Evolutionary conservation across 257 asterid species (phyloP).

Genomic region (Lycium barbarum): DNA sequence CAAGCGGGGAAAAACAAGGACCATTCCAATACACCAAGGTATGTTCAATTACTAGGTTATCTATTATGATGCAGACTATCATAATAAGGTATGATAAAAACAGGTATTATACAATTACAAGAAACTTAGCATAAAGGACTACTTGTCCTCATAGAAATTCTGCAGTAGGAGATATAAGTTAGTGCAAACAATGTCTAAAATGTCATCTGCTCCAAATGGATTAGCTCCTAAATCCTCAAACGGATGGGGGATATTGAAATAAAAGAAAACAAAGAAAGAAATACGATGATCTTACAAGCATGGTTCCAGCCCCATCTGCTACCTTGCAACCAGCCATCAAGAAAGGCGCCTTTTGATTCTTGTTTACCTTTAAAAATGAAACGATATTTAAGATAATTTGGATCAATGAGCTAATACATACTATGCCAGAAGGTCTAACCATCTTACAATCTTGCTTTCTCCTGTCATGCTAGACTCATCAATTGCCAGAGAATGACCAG

Average conservation of each 20-base stretch:
- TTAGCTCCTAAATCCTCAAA: slow-evolving; percentile 5
- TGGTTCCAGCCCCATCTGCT: slow-evolving; percentile 94
- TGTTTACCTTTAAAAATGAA: slow-evolving; percentile 60
- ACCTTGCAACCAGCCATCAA: slow-evolving; percentile 99
- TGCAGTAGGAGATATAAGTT: neutral
- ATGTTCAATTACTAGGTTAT: neutral
- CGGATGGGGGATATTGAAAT: neutral
- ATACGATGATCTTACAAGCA: slow-evolving; percentile 65
- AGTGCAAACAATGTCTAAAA: neutral
- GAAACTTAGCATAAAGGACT: neutral
- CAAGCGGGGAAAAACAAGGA: neutral
- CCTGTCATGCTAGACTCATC: slow-evolving; percentile 99
- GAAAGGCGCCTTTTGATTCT: slow-evolving; percentile 83
- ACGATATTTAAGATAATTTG: slow-evolving; percentile 37
- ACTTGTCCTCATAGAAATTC: neutral
- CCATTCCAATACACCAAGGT: neutral
- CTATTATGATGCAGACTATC: neutral
- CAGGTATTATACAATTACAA: neutral
- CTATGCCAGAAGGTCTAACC: slow-evolving; percentile 46
- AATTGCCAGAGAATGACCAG: slow-evolving; percentile 89
- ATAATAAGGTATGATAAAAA: neutral
- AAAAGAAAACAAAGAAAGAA: slow-evolving; percentile 21
- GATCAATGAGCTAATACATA: slow-evolving; percentile 32
- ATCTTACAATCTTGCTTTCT: slow-evolving; percentile 97
- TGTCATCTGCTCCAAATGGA: slow-evolving; percentile 17